phyloP scores from a whole-genome alignment of 2,329 filamentous ascomycete species.

The Aurifilum marmelostoma region DNA sequence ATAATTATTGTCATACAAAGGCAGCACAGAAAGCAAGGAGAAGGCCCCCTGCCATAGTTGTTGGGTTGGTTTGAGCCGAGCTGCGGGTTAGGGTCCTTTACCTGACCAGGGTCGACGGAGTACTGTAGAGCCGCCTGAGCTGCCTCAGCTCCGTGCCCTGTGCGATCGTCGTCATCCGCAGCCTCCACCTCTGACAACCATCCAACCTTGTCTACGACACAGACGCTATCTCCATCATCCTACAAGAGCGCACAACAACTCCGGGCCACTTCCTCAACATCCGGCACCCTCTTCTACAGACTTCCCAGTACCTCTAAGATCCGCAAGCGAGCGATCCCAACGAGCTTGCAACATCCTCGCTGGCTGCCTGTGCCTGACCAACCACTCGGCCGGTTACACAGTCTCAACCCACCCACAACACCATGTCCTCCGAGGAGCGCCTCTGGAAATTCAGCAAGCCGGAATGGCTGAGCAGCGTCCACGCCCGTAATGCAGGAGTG shows the following conservation, averaged over 20 bases:
- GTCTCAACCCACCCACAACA: slow-evolving; percentile 26
- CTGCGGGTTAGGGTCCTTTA: slow-evolving; percentile 23
- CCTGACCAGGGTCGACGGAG: slow-evolving; percentile 15
- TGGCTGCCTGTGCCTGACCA: background rate
- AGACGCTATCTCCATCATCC: background rate
- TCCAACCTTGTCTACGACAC: background rate
- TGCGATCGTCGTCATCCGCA: slow-evolving; percentile 30
- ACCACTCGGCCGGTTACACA: background rate
- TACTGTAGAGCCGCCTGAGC: slow-evolving; percentile 20
- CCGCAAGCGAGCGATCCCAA: background rate
- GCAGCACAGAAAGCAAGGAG: background rate
- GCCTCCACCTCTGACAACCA: slow-evolving; percentile 18
- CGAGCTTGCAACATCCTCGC: background rate
- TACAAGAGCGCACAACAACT: background rate
- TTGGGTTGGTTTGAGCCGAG: background rate
- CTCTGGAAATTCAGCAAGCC: slow-evolving; percentile 70
- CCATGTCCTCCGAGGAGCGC: slow-evolving; percentile 66
- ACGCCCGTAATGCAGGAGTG: slow-evolving; percentile 65
- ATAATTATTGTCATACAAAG: no score
- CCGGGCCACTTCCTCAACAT: background rate
- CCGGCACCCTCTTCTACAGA: background rate
- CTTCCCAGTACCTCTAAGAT: background rate
- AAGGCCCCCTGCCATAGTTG: background rate
- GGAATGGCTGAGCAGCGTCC: slow-evolving; percentile 68
- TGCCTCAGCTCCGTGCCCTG: slow-evolving; percentile 13